These are phyloP conservation scores for Termitomyces heimii DNA, from an alignment of 768 basidiomycete genomes.

Conservation along the genomic window DNA sequence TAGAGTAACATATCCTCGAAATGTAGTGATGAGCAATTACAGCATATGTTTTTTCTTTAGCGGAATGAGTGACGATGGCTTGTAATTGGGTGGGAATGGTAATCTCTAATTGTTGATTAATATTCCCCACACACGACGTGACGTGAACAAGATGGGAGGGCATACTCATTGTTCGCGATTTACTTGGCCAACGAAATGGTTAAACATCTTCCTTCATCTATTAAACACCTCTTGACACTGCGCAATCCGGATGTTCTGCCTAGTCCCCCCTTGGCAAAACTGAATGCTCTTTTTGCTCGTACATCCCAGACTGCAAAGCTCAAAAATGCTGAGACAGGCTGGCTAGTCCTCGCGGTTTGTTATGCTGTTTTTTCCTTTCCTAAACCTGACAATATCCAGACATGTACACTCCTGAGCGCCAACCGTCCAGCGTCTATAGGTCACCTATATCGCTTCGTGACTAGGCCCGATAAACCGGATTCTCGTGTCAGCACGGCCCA, in stretches of 20 bases:
- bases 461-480: conserved; percentile 36
- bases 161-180: not conserved
- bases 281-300: conserved; percentile 50
- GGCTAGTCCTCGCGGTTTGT: conserved; percentile 71
- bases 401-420: conserved; percentile 75
- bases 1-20: conserved; percentile 7
- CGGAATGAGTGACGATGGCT: not conserved
- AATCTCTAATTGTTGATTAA: not conserved
- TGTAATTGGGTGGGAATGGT: not conserved
- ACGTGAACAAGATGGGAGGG: not conserved
- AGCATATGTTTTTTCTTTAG: not conserved
- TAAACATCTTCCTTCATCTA: conserved; percentile 48
- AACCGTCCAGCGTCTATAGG: conserved; percentile 79
- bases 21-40: conserved; percentile 12
- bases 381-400: conserved; percentile 37
- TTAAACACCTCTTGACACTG: conserved; percentile 70
- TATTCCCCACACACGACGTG: not conserved
- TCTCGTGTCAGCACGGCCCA: conserved; percentile 42
- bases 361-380: conserved; percentile 4
- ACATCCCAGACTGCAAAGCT: conserved; percentile 63
- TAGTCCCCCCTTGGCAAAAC: conserved; percentile 45
- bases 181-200: conserved; percentile 23
- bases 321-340: conserved; percentile 66
- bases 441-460: conserved; percentile 76
- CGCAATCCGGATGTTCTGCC: conserved; percentile 57